A percentile compares a stretch with the other conserved stretches of the same genome.
These are phyloP conservation scores for Medicago ruthenica DNA, from an alignment of 306 rosid genomes.

Conservation along the genomic window DNA sequence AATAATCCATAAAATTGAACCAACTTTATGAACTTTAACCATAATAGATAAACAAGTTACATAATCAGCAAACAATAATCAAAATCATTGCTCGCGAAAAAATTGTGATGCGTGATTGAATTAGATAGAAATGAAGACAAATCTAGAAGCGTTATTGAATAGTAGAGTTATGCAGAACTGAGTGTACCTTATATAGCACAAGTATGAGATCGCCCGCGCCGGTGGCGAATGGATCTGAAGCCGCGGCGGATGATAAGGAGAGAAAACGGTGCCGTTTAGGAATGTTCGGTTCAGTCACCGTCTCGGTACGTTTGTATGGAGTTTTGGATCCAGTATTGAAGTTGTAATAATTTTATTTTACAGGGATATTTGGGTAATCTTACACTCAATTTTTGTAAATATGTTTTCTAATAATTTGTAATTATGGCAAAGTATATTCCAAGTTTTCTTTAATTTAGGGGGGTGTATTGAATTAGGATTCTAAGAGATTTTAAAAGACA, in stretches of 20 bases:
- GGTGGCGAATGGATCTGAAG: constrained; percentile 53
- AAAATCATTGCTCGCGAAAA: constrained; percentile 25
- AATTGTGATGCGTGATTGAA: constrained; percentile 29
- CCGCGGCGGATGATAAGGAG: constrained; percentile 31
- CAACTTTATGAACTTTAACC: neutral
- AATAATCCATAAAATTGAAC: constrained; percentile 22
- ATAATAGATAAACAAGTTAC: neutral
- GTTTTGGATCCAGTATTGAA: constrained; percentile 37
- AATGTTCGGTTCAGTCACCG: constrained; percentile 6
- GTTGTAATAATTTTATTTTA: constrained; percentile 1
- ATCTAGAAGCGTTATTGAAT: constrained; percentile 10
- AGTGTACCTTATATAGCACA: constrained; percentile 36
- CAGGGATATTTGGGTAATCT: constrained; percentile 1
- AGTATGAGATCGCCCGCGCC: constrained; percentile 54
- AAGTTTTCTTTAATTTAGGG: neutral
- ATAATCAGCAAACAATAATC: neutral
- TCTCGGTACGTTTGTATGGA: constrained; percentile 10
- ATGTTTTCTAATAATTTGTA: no score
- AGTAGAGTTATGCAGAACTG: constrained; percentile 25
- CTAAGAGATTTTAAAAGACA: no score
- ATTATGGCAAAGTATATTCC: neutral
- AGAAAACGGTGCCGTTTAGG: constrained; percentile 51
- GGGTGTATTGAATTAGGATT: no score
- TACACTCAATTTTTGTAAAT: neutral
- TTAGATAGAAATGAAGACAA: constrained; percentile 3